phyloP scores from a whole-genome alignment of 1,139 yeast species.

The Williopsis jadinii region DNA sequence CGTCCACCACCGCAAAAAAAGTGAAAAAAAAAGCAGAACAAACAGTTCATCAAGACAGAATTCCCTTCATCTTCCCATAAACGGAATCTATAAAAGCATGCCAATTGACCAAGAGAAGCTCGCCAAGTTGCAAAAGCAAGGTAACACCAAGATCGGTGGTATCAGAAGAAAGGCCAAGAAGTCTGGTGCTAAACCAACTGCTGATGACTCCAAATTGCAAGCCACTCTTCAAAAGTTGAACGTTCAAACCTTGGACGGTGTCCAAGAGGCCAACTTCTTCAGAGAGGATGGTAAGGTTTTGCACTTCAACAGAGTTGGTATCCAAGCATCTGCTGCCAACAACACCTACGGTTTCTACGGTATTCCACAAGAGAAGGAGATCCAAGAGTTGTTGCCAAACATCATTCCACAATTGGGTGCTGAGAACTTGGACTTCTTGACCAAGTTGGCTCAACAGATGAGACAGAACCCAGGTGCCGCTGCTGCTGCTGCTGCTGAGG shows the following conservation, averaged over 20 bases:
- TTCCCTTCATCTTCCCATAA: neutral
- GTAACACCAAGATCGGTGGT: slow-evolving; percentile 79
- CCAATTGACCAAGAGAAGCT: slow-evolving; percentile 84
- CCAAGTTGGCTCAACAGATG: slow-evolving; percentile 85
- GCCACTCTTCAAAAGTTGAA: slow-evolving; percentile 84
- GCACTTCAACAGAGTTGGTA: slow-evolving; percentile 93
- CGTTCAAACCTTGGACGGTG: slow-evolving; percentile 81
- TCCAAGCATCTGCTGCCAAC: slow-evolving; percentile 85
- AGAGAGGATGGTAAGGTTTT: slow-evolving; percentile 92
- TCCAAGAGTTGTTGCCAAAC: slow-evolving; percentile 90
- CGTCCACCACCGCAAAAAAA: slow-evolving; percentile 1
- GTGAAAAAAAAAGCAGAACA: neutral
- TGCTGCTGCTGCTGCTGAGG: slow-evolving; percentile 47
- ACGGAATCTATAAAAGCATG: slow-evolving; percentile 33
- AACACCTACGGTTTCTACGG: slow-evolving; percentile 96
- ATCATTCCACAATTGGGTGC: slow-evolving; percentile 96
- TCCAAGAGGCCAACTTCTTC: slow-evolving; percentile 97
- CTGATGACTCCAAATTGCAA: slow-evolving; percentile 87
- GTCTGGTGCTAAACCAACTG: slow-evolving; percentile 57
- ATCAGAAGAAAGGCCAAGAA: slow-evolving; percentile 62
- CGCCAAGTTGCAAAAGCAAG: slow-evolving; percentile 75
- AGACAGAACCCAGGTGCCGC: slow-evolving; percentile 51
- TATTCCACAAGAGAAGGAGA: slow-evolving; percentile 87
- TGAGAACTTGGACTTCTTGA: slow-evolving; percentile 86
- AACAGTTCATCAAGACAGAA: neutral